These are phyloP conservation scores for Trametes pubescens DNA, from an alignment of 1,284 basidiomycete genomes.

Conservation along the genomic window DNA sequence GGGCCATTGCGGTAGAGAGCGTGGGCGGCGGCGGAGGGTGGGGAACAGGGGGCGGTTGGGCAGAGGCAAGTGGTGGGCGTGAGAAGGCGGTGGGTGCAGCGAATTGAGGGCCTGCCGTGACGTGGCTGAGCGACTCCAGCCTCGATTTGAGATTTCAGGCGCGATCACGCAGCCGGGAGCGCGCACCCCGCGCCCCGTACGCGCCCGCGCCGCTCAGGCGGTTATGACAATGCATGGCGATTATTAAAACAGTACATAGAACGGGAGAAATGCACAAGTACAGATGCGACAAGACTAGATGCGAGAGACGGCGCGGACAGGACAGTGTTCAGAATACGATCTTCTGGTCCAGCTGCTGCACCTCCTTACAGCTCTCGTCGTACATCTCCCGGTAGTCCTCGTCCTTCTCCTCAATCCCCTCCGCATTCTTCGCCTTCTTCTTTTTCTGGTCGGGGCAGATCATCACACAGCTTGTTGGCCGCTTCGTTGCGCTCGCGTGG, in stretches of 20 bases:
- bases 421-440: constrained; percentile 74
- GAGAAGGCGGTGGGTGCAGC: constrained; percentile 35
- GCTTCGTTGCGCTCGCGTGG: constrained; percentile 94
- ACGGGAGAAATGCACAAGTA: constrained; percentile 25
- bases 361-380: constrained; percentile 86
- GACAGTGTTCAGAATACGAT: constrained; percentile 62
- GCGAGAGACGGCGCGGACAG: constrained; percentile 19
- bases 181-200: neutral
- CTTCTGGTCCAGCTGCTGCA: constrained; percentile 80
- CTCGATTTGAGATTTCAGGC: constrained; percentile 12
- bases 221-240: constrained; percentile 13
- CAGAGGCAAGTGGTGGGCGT: constrained; percentile 22
- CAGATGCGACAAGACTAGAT: constrained; percentile 24
- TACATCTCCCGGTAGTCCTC: constrained; percentile 88
- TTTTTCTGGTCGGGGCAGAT: constrained; percentile 84
- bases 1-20: constrained; percentile 46
- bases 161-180: constrained; percentile 10
- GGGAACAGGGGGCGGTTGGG: constrained; percentile 40
- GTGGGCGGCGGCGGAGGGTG: constrained; percentile 9
- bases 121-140: constrained; percentile 35
- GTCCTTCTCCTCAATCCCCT: constrained; percentile 70
- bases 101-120: constrained; percentile 36
- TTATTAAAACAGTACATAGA: constrained; percentile 29
- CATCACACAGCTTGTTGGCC: constrained; percentile 98
- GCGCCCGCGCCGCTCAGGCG: constrained; percentile 12